Percentiles rank a stretch among this genome's conserved stretches.
These are phyloP conservation scores for Colletotrichum viniferum DNA, from an alignment of 2,329 filamentous ascomycete species.

Conservation along the genomic window DNA sequence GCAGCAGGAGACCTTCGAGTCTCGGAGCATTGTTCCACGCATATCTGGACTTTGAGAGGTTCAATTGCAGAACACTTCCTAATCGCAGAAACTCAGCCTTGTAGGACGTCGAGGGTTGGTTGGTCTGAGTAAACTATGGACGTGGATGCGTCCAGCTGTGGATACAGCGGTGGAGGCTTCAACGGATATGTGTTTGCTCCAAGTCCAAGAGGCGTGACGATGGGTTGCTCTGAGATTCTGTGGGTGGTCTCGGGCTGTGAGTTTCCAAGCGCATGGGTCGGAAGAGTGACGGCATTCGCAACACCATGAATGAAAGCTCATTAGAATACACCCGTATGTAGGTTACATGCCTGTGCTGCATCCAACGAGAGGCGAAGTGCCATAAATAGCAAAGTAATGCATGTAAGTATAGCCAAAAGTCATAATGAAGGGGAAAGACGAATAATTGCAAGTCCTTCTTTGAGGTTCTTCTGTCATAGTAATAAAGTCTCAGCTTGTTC, in stretches of 20 bases:
- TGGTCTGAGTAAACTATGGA: background rate
- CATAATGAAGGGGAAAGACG: background rate
- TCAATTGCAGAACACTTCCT: background rate
- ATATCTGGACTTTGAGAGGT: background rate
- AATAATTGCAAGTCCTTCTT: fast-evolving
- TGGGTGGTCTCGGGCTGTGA: background rate
- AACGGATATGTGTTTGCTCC: background rate
- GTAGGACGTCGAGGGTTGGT: background rate
- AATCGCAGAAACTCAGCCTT: background rate
- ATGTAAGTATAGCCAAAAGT: background rate
- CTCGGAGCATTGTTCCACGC: background rate
- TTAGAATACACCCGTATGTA: background rate
- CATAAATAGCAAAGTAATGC: background rate
- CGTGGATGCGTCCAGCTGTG: background rate
- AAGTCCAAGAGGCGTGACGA: background rate
- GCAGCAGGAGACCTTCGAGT: background rate
- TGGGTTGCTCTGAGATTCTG: background rate
- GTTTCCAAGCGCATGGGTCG: background rate
- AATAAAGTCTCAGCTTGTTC: background rate
- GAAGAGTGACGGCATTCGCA: background rate
- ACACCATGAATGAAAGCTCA: background rate
- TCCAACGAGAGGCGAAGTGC: background rate
- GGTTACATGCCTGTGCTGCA: background rate
- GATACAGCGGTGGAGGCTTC: background rate
- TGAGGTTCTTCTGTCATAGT: background rate